Conservation (phyloP, 2,329 filamentous ascomycete genomes). For the Lasiodiplodia hormozganensis region DNA sequence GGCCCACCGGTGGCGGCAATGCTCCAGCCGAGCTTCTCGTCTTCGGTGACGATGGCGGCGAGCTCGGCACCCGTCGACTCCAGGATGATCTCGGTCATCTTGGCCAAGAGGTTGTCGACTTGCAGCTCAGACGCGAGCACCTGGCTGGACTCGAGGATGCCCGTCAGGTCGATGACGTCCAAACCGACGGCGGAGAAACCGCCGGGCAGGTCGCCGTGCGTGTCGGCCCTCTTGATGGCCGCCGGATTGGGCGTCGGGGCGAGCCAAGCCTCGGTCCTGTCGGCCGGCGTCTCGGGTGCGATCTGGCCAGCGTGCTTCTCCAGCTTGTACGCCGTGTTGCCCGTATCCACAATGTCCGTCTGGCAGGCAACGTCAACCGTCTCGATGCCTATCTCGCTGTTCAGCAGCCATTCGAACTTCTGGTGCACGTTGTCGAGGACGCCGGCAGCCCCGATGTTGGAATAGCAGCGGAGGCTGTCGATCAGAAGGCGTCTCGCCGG, state of each 20-base stretch:
- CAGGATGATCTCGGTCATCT: conserved; percentile 81
- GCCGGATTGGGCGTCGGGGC: conserved; percentile 51
- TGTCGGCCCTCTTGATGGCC: conserved; percentile 47
- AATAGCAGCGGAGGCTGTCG: conserved; percentile 72
- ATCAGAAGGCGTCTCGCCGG: conserved; percentile 73
- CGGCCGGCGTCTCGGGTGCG: conserved; percentile 47
- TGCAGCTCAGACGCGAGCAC: conserved; percentile 80
- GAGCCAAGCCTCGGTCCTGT: conserved; percentile 58
- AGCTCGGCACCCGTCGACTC: conserved; percentile 78
- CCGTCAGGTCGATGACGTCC: conserved; percentile 83
- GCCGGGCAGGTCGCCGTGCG: conserved; percentile 62
- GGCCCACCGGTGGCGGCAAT: conserved; percentile 77
- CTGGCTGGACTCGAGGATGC: conserved; percentile 79
- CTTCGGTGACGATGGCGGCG: conserved; percentile 76
- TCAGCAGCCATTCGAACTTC: conserved; percentile 71
- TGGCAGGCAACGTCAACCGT: conserved; percentile 71
- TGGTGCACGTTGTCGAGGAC: conserved; percentile 72
- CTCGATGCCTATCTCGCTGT: conserved; percentile 66
- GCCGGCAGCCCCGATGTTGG: conserved; percentile 72
- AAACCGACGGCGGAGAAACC: conserved; percentile 71
- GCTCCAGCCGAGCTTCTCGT: conserved; percentile 70
- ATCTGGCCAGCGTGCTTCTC: conserved; percentile 53
- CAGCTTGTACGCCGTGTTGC: conserved; percentile 50
- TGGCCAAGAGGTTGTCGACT: conserved; percentile 76
- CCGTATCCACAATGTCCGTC: conserved; percentile 67